Evolutionary conservation across 257 asterid species (phyloP).

Genomic region (Solanum bulbocastanum): DNA sequence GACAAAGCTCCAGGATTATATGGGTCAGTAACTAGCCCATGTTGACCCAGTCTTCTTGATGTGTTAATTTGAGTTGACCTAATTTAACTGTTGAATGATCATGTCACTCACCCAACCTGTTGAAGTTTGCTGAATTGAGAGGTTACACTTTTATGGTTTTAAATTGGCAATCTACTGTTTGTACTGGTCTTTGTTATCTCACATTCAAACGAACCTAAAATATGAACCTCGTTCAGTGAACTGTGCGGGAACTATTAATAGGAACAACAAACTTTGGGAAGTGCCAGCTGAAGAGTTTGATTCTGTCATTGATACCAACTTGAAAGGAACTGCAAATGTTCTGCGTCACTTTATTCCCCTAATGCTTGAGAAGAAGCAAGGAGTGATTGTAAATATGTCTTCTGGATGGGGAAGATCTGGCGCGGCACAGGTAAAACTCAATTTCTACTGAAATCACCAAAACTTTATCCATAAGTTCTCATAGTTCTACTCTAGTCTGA

Average conservation of each 20-base stretch:
- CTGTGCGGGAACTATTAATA: conserved; percentile 91
- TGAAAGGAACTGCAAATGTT: conserved; percentile 75
- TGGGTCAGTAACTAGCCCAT: neutral
- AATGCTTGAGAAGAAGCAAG: conserved; percentile 76
- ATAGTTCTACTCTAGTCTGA: neutral
- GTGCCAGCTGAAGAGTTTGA: conserved; percentile 85
- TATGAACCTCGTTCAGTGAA: conserved; percentile 44
- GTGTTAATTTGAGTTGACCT: neutral
- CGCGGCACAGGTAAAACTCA: conserved; percentile 79
- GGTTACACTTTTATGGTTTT: neutral
- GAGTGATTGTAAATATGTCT: conserved; percentile 82
- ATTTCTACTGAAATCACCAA: neutral
- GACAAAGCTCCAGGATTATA: neutral
- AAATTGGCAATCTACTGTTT: neutral
- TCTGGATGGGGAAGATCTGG: conserved; percentile 99
- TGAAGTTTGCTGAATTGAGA: neutral
- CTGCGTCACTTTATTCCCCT: conserved; percentile 86
- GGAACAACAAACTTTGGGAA: conserved; percentile 88
- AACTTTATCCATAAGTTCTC: conserved; percentile 1
- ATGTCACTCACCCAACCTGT: neutral
- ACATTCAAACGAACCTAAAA: neutral
- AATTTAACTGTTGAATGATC: neutral
- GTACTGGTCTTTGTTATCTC: neutral
- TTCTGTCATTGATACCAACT: conserved; percentile 71
- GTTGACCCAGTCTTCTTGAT: neutral